phyloP scores from a whole-genome alignment of 2,329 filamentous ascomycete species.

The Leptographium lundbergii region DNA sequence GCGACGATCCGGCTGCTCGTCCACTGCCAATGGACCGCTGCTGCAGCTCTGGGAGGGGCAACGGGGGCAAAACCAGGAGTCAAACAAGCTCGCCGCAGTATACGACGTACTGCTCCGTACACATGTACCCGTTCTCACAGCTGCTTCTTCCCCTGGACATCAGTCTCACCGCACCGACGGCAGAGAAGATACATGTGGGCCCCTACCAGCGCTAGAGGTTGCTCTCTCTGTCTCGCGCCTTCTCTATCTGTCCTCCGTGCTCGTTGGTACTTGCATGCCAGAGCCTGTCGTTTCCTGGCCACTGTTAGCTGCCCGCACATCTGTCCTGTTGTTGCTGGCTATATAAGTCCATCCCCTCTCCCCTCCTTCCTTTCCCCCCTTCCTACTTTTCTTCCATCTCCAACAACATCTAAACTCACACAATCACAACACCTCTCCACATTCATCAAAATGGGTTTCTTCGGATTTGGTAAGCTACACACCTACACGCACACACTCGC shows the following conservation, averaged over 20 bases:
- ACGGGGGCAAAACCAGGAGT: background rate
- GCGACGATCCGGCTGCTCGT: background rate
- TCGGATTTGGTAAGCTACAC: conserved; percentile 7
- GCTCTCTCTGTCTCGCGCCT: background rate
- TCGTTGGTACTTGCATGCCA: background rate
- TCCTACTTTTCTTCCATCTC: background rate
- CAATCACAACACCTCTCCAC: background rate
- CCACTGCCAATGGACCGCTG: background rate
- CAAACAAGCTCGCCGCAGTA: background rate
- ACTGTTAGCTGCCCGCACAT: background rate
- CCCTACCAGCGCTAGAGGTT: background rate
- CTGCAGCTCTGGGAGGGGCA: background rate
- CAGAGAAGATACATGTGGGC: background rate
- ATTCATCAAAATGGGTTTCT: conserved; percentile 11
- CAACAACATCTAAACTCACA: background rate
- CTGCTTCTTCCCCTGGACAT: background rate
- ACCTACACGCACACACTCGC: too few species aligned
- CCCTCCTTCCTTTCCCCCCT: background rate
- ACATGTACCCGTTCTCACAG: background rate
- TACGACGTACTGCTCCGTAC: too few species aligned
- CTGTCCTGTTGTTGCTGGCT: background rate
- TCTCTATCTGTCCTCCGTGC: background rate
- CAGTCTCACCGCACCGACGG: background rate
- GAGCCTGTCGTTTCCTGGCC: background rate
- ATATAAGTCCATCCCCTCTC: conserved; percentile 7